Conservation (phyloP, 257 asterid genomes). For the Cruciata laevipes region DNA sequence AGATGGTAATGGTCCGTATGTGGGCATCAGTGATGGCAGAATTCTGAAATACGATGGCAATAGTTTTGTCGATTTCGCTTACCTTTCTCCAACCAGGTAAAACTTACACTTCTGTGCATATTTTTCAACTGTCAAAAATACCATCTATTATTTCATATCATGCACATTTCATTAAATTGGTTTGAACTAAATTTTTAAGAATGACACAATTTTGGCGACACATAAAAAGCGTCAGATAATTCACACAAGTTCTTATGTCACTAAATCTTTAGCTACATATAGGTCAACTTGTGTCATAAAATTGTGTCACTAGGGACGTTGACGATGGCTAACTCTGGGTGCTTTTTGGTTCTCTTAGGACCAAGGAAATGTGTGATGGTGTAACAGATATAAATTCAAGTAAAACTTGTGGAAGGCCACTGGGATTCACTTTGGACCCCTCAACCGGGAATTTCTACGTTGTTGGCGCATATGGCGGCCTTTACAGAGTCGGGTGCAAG, state of each 20-base stretch:
- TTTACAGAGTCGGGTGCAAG: not conserved
- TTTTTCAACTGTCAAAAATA: too few relatives aligned
- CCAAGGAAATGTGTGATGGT: constrained; percentile 40
- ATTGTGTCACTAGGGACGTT: too few relatives aligned
- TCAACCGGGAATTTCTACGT: not conserved
- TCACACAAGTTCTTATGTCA: too few relatives aligned
- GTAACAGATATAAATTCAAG: constrained; percentile 7
- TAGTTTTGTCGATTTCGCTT: constrained; percentile 37
- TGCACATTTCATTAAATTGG: too few relatives aligned
- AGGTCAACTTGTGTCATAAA: too few relatives aligned
- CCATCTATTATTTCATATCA: too few relatives aligned
- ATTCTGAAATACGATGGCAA: constrained; percentile 25
- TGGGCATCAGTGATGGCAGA: constrained; percentile 45
- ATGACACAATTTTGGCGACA: too few relatives aligned
- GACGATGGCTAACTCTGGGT: not conserved
- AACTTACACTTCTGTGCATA: not conserved
- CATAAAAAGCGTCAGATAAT: too few relatives aligned
- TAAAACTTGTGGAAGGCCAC: constrained; percentile 33
- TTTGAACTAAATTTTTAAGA: too few relatives aligned
- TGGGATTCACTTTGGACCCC: constrained; percentile 21
- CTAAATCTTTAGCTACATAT: not conserved
- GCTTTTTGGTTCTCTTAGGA: constrained; percentile 15
- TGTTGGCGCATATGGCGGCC: not conserved
- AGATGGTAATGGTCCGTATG: constrained; percentile 29
- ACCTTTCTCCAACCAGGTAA: constrained; percentile 38